Conservation (phyloP, 169 alveolate genomes). For the Plasmodium relictum region DNA sequence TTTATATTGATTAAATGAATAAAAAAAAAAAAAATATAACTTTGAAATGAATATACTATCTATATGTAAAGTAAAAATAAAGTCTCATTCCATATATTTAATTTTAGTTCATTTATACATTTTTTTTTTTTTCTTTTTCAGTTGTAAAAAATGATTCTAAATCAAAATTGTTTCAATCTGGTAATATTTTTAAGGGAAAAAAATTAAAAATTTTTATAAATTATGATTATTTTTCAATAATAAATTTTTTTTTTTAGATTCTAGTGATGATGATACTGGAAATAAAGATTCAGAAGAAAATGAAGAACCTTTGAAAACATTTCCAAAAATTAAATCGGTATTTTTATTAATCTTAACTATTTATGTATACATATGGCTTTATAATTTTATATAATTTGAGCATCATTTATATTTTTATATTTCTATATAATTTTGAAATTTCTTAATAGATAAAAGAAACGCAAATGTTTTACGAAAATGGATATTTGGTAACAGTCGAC, state of each 20-base stretch:
- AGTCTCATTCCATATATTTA: not conserved
- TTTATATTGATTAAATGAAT: not conserved
- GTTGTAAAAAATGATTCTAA: constrained; percentile 4
- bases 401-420: not conserved
- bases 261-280: not conserved
- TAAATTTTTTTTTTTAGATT: not conserved
- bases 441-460: constrained; percentile 28
- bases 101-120: not conserved
- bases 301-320: not conserved
- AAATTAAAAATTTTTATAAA: not conserved
- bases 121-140: not conserved
- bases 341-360: not conserved
- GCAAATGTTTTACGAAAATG: constrained; percentile 60
- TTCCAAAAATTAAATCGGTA: constrained; percentile 1
- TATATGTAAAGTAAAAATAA: no score
- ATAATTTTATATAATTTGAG: not conserved
- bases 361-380: not conserved
- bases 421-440: not conserved
- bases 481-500: constrained; percentile 61
- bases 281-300: not conserved
- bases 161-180: not conserved
- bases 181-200: not conserved
- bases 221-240: no score
- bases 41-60: not conserved
- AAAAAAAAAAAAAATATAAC: not conserved